phyloP scores from a whole-genome alignment of 331 rosid genomes.

The Stylosanthes scabra region DNA sequence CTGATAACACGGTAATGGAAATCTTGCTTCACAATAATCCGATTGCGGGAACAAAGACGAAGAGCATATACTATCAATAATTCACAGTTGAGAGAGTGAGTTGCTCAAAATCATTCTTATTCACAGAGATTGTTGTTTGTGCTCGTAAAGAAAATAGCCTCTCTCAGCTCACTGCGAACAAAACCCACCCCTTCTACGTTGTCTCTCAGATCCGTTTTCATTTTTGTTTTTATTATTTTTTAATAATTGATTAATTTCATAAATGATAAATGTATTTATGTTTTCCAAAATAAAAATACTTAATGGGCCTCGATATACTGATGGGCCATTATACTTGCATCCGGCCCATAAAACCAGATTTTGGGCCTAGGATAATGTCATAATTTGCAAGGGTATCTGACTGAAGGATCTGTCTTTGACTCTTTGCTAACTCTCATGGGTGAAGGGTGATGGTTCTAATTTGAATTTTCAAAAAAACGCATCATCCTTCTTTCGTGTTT shows the following conservation, averaged over 20 bases:
- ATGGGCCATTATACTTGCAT: neutral
- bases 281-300: neutral
- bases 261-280: no score
- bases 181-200: slow-evolving; percentile 31
- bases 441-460: neutral
- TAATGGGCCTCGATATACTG: neutral
- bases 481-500: neutral
- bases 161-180: slow-evolving; percentile 37
- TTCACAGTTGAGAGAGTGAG: neutral
- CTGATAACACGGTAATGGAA: neutral
- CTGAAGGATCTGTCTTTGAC: no score
- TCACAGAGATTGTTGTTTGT: slow-evolving; percentile 23
- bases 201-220: slow-evolving; percentile 47
- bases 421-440: no score
- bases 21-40: slow-evolving; percentile 12
- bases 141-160: neutral
- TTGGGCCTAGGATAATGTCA: neutral
- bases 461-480: neutral
- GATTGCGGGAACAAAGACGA: neutral
- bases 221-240: neutral
- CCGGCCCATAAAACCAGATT: neutral
- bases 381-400: no score
- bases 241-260: no score
- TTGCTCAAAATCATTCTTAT: neutral
- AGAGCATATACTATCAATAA: slow-evolving; percentile 16